Evolutionary conservation across 139 green algal species (phyloP), one percentile per base, ranked within the genome.

Genomic region (Microglena sp.): DNA sequence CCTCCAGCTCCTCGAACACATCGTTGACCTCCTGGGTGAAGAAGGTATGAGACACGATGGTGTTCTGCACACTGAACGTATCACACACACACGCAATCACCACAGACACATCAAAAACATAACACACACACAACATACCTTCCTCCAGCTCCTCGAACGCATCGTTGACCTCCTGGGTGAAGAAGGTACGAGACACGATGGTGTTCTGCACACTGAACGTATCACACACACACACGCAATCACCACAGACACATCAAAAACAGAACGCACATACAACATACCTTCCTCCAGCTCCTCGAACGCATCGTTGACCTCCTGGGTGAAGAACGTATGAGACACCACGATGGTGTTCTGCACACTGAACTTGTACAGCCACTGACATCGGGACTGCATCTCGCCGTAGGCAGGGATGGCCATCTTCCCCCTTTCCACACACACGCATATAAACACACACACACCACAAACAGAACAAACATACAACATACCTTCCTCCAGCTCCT

Each of bases 61-160:
- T 93, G 71, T 86, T 93, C 73, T 96, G 90, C 31, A 80, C 85
- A 36, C 72, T 89, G 72, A 89, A 83, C n/a, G 45, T 8, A n/a
- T n/a, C n/a, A n/a, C n/a, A n/a, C n/a, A n/a, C n/a, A n/a, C n/a
- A n/a, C n/a, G n/a, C n/a, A n/a, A n/a, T n/a, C n/a, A n/a, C n/a
- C n/a, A n/a, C n/a, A n/a, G n/a, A n/a, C n/a, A n/a, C n/a, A n/a
- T n/a, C n/a, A n/a, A n/a, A n/a, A n/a, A n/a, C n/a, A n/a, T n/a
- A n/a, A n/a, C n/a, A n/a, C n/a, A n/a, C n/a, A n/a, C 28, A 1
- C 18, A 15, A 29, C 64, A 33, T 54, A 74, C 68, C 77, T 55
- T 95, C 90, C 77, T 96, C 90, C 33, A 96, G 76, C 69, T 92
- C 83, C 34, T 91, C 85, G 80, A 96, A 96, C 0, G 88, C 90